phyloP scores from a whole-genome alignment of 345 rosid species.

The Corchorus capsularis region DNA sequence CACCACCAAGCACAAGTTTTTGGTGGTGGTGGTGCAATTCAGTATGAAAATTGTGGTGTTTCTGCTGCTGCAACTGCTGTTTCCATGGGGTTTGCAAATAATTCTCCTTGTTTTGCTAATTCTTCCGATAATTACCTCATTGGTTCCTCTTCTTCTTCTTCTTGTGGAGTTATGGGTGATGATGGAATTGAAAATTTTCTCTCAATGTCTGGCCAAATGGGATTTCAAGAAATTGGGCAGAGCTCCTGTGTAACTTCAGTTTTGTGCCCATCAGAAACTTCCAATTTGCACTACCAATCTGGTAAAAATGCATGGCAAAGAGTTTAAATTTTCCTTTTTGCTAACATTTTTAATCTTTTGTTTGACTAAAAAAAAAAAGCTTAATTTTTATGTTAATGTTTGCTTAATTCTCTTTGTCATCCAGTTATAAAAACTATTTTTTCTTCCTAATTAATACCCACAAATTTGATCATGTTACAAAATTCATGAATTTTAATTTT shows the following conservation, averaged over 20 bases:
- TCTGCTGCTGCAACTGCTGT: slow-evolving; percentile 13
- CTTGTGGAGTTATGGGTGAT: slow-evolving; percentile 46
- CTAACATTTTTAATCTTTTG: not conserved
- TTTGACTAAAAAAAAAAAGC: not conserved
- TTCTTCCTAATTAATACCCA: not conserved
- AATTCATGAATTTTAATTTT: slow-evolving; percentile 13
- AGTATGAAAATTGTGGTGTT: slow-evolving; percentile 34
- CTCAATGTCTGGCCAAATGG: slow-evolving; percentile 62
- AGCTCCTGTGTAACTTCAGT: slow-evolving; percentile 49
- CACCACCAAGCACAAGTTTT: slow-evolving; percentile 15
- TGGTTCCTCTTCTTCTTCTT: slow-evolving; percentile 58
- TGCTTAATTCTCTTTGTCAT: slow-evolving; percentile 1
- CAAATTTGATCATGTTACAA: not conserved
- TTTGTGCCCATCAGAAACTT: slow-evolving; percentile 56
- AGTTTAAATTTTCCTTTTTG: slow-evolving; percentile 5
- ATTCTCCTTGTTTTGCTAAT: slow-evolving; percentile 22
- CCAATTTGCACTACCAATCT: slow-evolving; percentile 73
- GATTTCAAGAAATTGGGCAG: slow-evolving; percentile 60
- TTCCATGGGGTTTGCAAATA: slow-evolving; percentile 34
- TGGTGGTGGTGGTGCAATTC: slow-evolving; percentile 38
- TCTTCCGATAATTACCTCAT: slow-evolving; percentile 15
- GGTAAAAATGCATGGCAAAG: slow-evolving; percentile 53
- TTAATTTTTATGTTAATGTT: not conserved
- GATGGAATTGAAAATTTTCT: slow-evolving; percentile 50
- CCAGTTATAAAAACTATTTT: not conserved